Evolutionary conservation across 1,284 basidiomycete genomes (phyloP).

Genomic region (Takashimella tepidaria): DNA sequence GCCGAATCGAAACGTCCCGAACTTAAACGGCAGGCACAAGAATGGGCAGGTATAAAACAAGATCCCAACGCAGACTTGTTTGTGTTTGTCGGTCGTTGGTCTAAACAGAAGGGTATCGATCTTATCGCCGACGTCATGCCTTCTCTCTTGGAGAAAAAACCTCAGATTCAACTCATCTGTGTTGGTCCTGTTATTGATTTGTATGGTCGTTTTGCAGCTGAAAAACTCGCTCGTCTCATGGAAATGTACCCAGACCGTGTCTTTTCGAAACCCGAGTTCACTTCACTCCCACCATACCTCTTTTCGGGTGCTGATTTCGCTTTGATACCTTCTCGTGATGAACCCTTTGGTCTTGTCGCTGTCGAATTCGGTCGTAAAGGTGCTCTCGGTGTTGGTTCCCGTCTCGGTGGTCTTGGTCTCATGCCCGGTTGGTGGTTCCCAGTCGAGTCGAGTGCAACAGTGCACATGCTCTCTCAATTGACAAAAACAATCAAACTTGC

Average conservation of each 20-base stretch:
- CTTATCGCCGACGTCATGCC: conserved; percentile 92
- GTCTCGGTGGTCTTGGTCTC: conserved; percentile 84
- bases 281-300: conserved; percentile 81
- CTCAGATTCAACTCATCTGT: conserved; percentile 76
- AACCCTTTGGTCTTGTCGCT: conserved; percentile 88
- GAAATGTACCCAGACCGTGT: conserved; percentile 89
- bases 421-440: conserved; percentile 99
- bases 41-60: conserved; percentile 87
- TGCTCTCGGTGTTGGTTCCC: conserved; percentile 86
- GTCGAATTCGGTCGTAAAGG: conserved; percentile 93
- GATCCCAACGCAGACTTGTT: conserved; percentile 83
- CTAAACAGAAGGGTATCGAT: conserved; percentile 93
- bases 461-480: conserved; percentile 90
- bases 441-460: conserved; percentile 81
- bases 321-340: conserved; percentile 86
- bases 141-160: conserved; percentile 74
- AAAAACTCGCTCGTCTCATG: conserved; percentile 85
- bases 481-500: conserved; percentile 91
- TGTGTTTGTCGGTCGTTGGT: conserved; percentile 94
- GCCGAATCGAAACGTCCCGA: conserved; percentile 84
- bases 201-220: conserved; percentile 87
- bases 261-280: conserved; percentile 89
- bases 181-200: conserved; percentile 91
- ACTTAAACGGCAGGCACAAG: conserved; percentile 80
- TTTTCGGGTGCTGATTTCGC: conserved; percentile 93